phyloP scores from a whole-genome alignment of 2,329 filamentous ascomycete species.

The Pyricularia sp. region DNA sequence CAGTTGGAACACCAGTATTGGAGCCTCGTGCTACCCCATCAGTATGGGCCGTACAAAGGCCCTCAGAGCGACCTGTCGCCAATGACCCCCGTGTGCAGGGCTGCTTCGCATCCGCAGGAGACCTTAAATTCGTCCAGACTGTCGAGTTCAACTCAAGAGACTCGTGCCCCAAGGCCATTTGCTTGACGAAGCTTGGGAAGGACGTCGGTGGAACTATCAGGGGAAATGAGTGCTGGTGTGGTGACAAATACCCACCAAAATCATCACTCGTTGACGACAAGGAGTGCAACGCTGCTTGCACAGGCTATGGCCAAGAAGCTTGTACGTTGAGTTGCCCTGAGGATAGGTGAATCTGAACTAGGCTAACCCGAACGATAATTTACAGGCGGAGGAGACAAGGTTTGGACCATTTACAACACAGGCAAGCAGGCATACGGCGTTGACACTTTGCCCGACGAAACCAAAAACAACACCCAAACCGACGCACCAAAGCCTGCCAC shows the following conservation, averaged over 20 bases:
- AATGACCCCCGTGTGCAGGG: constrained; percentile 36
- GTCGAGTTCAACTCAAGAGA: constrained; percentile 29
- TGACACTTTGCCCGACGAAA: constrained; percentile 13
- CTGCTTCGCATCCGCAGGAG: constrained; percentile 37
- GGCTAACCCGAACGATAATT: not conserved
- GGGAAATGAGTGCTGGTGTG: constrained; percentile 63
- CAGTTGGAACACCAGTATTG: not conserved
- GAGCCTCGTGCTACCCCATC: constrained; percentile 1
- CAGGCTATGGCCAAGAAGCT: constrained; percentile 48
- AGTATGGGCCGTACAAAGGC: constrained; percentile 21
- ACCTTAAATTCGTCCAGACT: constrained; percentile 18
- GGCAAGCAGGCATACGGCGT: constrained; percentile 32
- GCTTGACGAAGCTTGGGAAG: constrained; percentile 29
- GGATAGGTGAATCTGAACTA: constrained; percentile 8
- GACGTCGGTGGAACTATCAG: constrained; percentile 54
- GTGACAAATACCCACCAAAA: constrained; percentile 54
- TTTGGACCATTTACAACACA: constrained; percentile 41
- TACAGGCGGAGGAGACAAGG: constrained; percentile 45
- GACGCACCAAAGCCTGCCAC: constrained; percentile 3
- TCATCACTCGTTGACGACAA: constrained; percentile 42
- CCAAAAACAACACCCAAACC: constrained; percentile 7
- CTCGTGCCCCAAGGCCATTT: constrained; percentile 27
- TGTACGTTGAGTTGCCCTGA: constrained; percentile 42
- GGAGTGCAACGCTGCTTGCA: constrained; percentile 57
- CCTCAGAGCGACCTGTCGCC: constrained; percentile 25